Conservation (phyloP, 2,329 filamentous ascomycete species). For the Plenodomus tracheiphilus region DNA sequence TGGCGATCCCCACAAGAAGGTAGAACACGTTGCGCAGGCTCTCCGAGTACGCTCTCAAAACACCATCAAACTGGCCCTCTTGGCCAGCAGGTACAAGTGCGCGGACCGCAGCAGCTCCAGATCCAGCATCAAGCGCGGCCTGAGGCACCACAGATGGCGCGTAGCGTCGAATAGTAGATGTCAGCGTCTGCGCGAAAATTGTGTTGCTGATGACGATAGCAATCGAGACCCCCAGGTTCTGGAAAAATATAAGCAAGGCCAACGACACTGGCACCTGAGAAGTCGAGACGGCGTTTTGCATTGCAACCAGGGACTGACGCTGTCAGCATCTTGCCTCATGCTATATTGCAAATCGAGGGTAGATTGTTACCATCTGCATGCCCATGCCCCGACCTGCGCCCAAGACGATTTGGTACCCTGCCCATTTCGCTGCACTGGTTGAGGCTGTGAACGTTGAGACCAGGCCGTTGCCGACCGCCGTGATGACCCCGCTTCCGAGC, state of each 20-base stretch:
- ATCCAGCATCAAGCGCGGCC: slow-evolving; percentile 28
- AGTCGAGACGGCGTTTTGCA: slow-evolving; percentile 34
- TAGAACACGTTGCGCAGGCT: slow-evolving; percentile 31
- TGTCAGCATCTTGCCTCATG: too few species aligned
- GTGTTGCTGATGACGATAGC: slow-evolving; percentile 35
- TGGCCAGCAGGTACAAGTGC: slow-evolving; percentile 16
- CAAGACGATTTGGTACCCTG: slow-evolving; percentile 32
- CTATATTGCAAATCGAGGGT: too few species aligned
- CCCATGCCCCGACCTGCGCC: slow-evolving; percentile 29
- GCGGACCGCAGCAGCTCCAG: slow-evolving; percentile 26
- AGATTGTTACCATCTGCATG: slow-evolving; percentile 34
- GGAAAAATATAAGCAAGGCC: slow-evolving; percentile 41
- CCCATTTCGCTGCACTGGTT: slow-evolving; percentile 34
- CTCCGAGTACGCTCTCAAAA: slow-evolving; percentile 29
- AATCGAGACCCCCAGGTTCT: slow-evolving; percentile 40
- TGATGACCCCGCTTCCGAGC: slow-evolving; percentile 32
- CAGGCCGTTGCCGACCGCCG: slow-evolving; percentile 47
- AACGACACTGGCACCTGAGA: slow-evolving; percentile 35
- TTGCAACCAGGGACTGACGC: slow-evolving; percentile 33
- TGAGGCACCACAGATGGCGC: slow-evolving; percentile 28
- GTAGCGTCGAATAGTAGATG: slow-evolving; percentile 14
- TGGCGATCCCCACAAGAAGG: slow-evolving; percentile 19
- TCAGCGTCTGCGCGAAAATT: slow-evolving; percentile 31
- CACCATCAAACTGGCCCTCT: slow-evolving; percentile 17
- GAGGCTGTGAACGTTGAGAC: slow-evolving; percentile 44